A percentile compares a stretch with the other conserved stretches of the same genome.
phyloP scores from a whole-genome alignment of 768 basidiomycete species.

The Panus rudis region DNA sequence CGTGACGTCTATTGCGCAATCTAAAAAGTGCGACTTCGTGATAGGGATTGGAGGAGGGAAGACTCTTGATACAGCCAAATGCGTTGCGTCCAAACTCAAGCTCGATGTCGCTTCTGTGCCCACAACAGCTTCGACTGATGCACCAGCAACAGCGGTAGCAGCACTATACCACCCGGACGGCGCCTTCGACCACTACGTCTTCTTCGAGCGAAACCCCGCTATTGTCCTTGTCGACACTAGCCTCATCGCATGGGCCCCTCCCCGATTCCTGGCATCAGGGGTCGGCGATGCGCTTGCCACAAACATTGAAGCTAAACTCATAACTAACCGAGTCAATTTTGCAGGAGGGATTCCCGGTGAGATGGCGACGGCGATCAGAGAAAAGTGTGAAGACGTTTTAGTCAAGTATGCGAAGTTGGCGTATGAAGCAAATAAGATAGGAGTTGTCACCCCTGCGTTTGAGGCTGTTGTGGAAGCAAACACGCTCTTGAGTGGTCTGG shows the following conservation, averaged over 20 bases:
- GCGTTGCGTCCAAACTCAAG: conserved; percentile 20
- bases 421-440: conserved; percentile 23
- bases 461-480: conserved; percentile 28
- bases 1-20: conserved; percentile 14
- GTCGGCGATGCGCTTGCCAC: conserved; percentile 28
- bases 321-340: conserved; percentile 22
- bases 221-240: conserved; percentile 26
- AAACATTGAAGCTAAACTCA: conserved; percentile 22
- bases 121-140: conserved; percentile 27
- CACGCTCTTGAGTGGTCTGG: conserved; percentile 23
- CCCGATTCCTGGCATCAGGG: conserved; percentile 24
- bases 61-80: conserved; percentile 25
- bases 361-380: conserved; percentile 20
- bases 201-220: conserved; percentile 23
- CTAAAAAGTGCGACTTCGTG: conserved; percentile 21
- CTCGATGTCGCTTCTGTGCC: conserved; percentile 22
- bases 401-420: conserved; percentile 25
- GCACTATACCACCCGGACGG: conserved; percentile 23
- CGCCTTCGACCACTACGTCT: conserved; percentile 24
- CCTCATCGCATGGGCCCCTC: conserved; percentile 22
- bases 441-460: conserved; percentile 23
- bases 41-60: conserved; percentile 27
- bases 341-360: conserved; percentile 22
- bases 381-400: conserved; percentile 28
- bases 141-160: conserved; percentile 26